These are phyloP conservation scores for Mortierella hygrophila DNA, from an alignment of 192 early-diverging fungal species.

Conservation along the genomic window DNA sequence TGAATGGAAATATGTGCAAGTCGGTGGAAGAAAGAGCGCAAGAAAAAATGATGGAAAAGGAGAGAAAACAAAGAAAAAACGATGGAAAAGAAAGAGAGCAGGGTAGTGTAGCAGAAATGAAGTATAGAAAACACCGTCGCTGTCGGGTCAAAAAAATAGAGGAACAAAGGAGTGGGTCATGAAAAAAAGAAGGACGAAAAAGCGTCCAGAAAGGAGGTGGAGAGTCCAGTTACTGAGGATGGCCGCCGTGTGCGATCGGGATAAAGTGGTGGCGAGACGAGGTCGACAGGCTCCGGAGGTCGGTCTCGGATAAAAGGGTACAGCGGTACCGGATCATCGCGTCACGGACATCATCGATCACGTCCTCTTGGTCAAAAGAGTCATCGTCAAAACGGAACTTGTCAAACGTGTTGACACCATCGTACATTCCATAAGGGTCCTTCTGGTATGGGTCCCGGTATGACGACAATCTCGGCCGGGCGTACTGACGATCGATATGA, in stretches of 20 bases:
- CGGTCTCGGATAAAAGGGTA: conserved; percentile 57
- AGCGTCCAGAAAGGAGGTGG: neutral
- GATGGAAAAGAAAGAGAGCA: neutral
- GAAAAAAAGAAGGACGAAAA: neutral
- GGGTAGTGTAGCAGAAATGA: neutral
- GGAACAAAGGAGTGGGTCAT: neutral
- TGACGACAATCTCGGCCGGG: conserved; percentile 14
- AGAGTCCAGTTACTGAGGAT: conserved; percentile 31
- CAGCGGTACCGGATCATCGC: conserved; percentile 58
- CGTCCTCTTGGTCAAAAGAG: conserved; percentile 52
- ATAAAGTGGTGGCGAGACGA: conserved; percentile 52
- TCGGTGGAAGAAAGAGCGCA: neutral
- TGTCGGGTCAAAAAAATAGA: neutral
- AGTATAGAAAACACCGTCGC: neutral
- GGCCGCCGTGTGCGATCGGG: conserved; percentile 22
- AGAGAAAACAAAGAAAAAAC: conserved; percentile 12
- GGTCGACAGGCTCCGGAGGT: conserved; percentile 63
- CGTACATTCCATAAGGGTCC: conserved; percentile 33
- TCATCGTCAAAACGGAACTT: conserved; percentile 60
- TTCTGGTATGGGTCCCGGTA: conserved; percentile 33
- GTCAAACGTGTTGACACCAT: conserved; percentile 58
- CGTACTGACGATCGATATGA: conserved; percentile 74
- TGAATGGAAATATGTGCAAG: conserved; percentile 6
- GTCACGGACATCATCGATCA: conserved; percentile 59
- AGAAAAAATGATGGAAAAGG: neutral